Evolutionary conservation across 345 rosid genomes (phyloP).

Genomic region (Euphorbia tirucalli): DNA sequence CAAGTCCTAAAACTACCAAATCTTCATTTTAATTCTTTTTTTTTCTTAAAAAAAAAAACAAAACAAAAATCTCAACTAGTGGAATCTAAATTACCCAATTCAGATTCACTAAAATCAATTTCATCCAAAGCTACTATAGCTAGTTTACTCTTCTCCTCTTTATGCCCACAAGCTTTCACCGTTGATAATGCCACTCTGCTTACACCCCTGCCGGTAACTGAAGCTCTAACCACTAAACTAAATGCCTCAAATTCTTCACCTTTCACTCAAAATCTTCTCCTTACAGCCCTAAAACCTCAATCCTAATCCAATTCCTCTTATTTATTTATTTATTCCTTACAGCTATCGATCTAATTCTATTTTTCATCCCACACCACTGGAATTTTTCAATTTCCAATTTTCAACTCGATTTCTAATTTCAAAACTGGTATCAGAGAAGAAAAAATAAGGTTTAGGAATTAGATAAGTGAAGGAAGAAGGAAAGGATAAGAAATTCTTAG

Average conservation of each 20-base stretch:
- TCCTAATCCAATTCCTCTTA: slow-evolving; percentile 39
- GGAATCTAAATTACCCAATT: slow-evolving; percentile 25
- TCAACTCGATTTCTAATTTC: no score
- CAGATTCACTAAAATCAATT: slow-evolving; percentile 15
- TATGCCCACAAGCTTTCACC: slow-evolving; percentile 53
- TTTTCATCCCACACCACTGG: no score
- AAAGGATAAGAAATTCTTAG: no score
- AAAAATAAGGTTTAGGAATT: no score
- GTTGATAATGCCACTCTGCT: slow-evolving; percentile 37
- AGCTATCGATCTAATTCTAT: no score
- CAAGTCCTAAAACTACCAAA: slow-evolving; percentile 55
- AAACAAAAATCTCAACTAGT: slow-evolving; percentile 21
- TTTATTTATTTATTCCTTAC: no score
- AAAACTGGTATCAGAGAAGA: no score
- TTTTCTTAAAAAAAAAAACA: no score
- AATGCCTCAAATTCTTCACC: slow-evolving; percentile 41
- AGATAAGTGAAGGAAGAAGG: no score
- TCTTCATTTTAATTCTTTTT: slow-evolving; percentile 23
- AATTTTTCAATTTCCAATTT: no score
- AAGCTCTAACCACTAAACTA: slow-evolving; percentile 47
- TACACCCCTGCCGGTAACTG: slow-evolving; percentile 34
- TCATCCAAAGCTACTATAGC: slow-evolving; percentile 44
- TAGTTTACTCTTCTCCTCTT: slow-evolving; percentile 49
- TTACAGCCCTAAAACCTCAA: slow-evolving; percentile 62
- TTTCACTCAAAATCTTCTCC: slow-evolving; percentile 43